These are phyloP conservation scores for Saprolegnia parasitica DNA, from an alignment of 352 stramenopile species.

Conservation along the genomic window DNA sequence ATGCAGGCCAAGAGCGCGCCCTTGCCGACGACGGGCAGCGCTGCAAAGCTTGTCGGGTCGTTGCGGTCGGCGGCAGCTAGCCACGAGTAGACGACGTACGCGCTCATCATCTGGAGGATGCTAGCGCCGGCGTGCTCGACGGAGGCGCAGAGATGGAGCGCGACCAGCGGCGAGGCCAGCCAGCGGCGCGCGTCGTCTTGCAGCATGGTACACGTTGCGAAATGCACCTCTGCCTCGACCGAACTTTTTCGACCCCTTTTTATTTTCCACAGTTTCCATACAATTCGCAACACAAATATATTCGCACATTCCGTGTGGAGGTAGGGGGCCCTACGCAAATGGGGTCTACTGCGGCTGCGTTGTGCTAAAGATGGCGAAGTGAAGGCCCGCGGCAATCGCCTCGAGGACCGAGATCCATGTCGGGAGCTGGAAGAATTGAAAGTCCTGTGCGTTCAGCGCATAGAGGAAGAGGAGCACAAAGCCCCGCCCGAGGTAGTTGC, in stretches of 20 bases:
- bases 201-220: background rate
- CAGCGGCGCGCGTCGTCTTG: background rate
- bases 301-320: background rate
- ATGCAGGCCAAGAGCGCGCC: slow-evolving; percentile 5
- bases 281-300: background rate
- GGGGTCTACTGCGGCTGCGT: slow-evolving; percentile 22
- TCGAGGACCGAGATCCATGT: slow-evolving; percentile 22
- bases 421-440: slow-evolving; percentile 29
- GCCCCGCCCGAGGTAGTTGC: slow-evolving; percentile 81
- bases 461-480: slow-evolving; percentile 78
- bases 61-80: background rate
- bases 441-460: slow-evolving; percentile 38
- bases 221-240: slow-evolving; percentile 14
- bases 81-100: slow-evolving; percentile 9
- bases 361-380: slow-evolving; percentile 28
- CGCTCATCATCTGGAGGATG: slow-evolving; percentile 11
- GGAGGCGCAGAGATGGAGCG: slow-evolving; percentile 7
- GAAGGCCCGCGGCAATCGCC: slow-evolving; percentile 16
- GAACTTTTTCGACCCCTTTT: background rate
- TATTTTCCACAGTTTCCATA: slow-evolving; percentile 1
- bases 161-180: background rate
- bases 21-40: background rate
- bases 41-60: background rate
- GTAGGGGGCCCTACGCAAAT: too few species aligned
- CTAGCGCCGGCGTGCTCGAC: background rate